phyloP scores from a whole-genome alignment of 305 asterid genomes.

The Lippia alba region DNA sequence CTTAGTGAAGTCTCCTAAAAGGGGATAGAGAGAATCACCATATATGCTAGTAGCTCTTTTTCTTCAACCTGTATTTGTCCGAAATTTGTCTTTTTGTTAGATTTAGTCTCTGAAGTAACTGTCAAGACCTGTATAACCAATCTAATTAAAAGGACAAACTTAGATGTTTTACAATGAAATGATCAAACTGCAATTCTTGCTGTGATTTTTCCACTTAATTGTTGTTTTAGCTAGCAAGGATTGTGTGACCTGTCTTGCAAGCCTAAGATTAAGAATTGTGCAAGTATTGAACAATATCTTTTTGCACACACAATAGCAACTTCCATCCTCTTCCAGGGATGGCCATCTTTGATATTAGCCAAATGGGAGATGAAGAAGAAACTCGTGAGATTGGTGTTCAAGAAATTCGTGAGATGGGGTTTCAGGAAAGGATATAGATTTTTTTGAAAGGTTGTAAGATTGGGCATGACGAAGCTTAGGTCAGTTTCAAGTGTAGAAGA shows the following conservation, averaged over 20 bases:
- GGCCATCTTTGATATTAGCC: background rate
- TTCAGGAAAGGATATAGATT: background rate
- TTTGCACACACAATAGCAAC: background rate
- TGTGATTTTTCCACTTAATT: conserved; percentile 1
- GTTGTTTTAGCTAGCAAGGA: conserved; percentile 20
- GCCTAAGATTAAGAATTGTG: conserved; percentile 1
- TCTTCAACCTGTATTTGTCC: conserved; percentile 11
- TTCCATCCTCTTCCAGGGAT: conserved; percentile 14
- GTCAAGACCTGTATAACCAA: conserved; percentile 9
- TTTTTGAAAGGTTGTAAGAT: background rate
- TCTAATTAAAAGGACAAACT: background rate
- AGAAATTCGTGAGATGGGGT: background rate
- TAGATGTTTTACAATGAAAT: conserved; percentile 12
- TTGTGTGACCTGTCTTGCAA: conserved; percentile 1
- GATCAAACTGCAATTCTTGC: conserved; percentile 16
- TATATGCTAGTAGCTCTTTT: conserved; percentile 25
- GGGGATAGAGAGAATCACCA: conserved; percentile 15
- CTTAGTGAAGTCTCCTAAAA: conserved; percentile 3
- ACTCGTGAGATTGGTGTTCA: background rate
- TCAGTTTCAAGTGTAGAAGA: background rate
- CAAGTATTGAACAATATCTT: background rate
- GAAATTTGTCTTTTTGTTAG: conserved; percentile 5
- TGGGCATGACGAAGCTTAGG: conserved; percentile 1
- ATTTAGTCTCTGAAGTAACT: conserved; percentile 4
- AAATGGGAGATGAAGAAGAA: conserved; percentile 15